Percentiles rank a stretch among this genome's conserved stretches.
phyloP scores from a whole-genome alignment of 2,329 filamentous ascomycete genomes.

The Fusarium miscanthi region DNA sequence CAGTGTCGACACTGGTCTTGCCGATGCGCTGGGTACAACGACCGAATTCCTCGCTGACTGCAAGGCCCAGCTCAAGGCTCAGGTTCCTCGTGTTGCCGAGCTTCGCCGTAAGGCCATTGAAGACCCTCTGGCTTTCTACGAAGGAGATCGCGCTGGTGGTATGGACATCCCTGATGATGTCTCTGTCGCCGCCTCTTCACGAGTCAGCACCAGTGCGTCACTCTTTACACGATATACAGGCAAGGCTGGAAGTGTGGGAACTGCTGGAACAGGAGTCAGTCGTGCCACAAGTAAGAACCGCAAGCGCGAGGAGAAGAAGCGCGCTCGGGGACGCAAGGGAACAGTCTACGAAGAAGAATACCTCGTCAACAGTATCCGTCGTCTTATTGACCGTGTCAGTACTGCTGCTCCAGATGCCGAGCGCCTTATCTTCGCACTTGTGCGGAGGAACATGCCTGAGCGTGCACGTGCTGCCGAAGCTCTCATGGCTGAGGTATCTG shows the following conservation, averaged over 20 bases:
- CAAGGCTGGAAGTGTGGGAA: slow-evolving; percentile 70
- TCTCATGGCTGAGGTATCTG: slow-evolving; percentile 78
- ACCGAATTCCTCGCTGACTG: slow-evolving; percentile 96
- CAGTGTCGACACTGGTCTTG: slow-evolving; percentile 81
- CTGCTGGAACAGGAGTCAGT: slow-evolving; percentile 77
- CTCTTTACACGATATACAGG: slow-evolving; percentile 94
- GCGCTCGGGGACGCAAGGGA: slow-evolving; percentile 92
- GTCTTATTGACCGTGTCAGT: slow-evolving; percentile 86
- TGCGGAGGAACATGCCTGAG: slow-evolving; percentile 87
- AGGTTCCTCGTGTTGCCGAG: slow-evolving; percentile 87
- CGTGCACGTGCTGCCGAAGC: slow-evolving; percentile 81
- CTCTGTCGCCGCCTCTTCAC: slow-evolving; percentile 84
- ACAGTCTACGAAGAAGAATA: slow-evolving; percentile 99
- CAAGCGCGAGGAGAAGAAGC: slow-evolving; percentile 91
- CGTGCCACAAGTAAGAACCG: slow-evolving; percentile 89
- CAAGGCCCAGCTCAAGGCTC: slow-evolving; percentile 83
- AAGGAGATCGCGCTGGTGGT: slow-evolving; percentile 74
- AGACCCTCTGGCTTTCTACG: slow-evolving; percentile 90
- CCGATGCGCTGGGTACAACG: slow-evolving; percentile 82
- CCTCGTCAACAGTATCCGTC: slow-evolving; percentile 84
- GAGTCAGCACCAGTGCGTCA: slow-evolving; percentile 83
- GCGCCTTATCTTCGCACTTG: slow-evolving; percentile 78
- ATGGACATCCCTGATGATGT: slow-evolving; percentile 89
- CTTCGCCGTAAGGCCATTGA: slow-evolving; percentile 82
- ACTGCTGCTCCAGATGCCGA: slow-evolving; percentile 76